Evolutionary conservation across 2,329 filamentous ascomycete genomes (phyloP).

Genomic region (Teratosphaeria viscida): DNA sequence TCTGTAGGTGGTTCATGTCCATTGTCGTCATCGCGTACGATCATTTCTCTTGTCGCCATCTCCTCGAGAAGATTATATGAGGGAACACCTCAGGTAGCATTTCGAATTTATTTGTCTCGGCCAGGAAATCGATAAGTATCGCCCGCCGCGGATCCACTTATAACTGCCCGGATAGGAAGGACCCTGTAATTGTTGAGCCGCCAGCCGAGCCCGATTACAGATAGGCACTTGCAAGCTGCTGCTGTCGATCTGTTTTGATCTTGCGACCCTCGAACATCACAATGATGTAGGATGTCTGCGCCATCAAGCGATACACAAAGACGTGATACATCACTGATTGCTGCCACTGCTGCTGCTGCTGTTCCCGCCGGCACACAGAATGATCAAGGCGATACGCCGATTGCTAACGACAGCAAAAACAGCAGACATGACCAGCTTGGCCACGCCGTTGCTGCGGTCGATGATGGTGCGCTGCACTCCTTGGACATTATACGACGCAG

Average conservation of each 20-base stretch:
- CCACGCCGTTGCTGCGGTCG: neutral
- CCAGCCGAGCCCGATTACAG: neutral
- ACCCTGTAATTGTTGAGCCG: neutral
- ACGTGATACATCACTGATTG: neutral
- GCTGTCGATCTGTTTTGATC: neutral
- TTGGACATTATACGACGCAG: neutral
- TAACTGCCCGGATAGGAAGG: neutral
- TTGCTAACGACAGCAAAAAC: neutral
- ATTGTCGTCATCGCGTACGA: neutral
- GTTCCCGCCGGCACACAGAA: neutral
- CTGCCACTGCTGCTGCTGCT: neutral
- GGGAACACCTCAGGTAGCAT: neutral
- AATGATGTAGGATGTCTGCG: neutral
- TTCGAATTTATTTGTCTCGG: neutral
- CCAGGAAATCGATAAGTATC: neutral
- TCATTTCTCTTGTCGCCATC: neutral
- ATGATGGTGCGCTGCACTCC: neutral
- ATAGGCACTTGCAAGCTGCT: neutral
- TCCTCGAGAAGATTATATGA: neutral
- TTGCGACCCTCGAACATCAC: neutral
- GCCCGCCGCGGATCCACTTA: neutral
- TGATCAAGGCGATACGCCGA: neutral
- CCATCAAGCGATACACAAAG: neutral
- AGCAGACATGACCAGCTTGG: neutral
- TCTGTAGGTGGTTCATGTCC: slow-evolving; percentile 10